A percentile compares a stretch with the other conserved stretches of the same genome.
Evolutionary conservation across 1,284 basidiomycete genomes (phyloP).

Genomic region (Fistulina hepatica): DNA sequence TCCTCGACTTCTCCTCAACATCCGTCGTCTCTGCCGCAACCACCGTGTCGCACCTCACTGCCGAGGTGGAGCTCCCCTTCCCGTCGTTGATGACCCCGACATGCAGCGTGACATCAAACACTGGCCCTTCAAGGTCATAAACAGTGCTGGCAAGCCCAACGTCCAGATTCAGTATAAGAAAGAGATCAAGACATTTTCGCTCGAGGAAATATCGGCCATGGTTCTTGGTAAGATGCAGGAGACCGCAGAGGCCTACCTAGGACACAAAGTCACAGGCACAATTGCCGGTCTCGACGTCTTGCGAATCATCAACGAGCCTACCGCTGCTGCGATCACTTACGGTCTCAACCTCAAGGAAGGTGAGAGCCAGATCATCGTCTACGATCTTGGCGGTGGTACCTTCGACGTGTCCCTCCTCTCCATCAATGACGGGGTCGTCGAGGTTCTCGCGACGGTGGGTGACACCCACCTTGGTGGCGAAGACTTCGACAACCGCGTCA

Average conservation of each 20-base stretch:
- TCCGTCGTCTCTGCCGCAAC: constrained; percentile 61
- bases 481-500: constrained; percentile 87
- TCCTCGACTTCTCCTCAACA: constrained; percentile 58
- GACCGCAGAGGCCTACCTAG: constrained; percentile 77
- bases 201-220: constrained; percentile 54
- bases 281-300: constrained; percentile 60
- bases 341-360: constrained; percentile 55
- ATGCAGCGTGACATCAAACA: constrained; percentile 70
- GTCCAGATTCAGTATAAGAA: constrained; percentile 69
- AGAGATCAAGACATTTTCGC: constrained; percentile 65
- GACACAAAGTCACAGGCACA: constrained; percentile 41
- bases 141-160: constrained; percentile 65
- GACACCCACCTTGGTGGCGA: constrained; percentile 82
- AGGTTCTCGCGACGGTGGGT: constrained; percentile 68
- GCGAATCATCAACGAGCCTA: constrained; percentile 52
- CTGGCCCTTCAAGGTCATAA: constrained; percentile 72
- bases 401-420: constrained; percentile 62
- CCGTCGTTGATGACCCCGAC: constrained; percentile 35
- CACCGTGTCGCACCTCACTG: constrained; percentile 52
- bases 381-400: constrained; percentile 74
- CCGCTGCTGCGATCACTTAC: constrained; percentile 43
- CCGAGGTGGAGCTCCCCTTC: constrained; percentile 46
- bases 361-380: constrained; percentile 57
- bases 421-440: constrained; percentile 59
- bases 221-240: constrained; percentile 80